Conservation (phyloP, 202 grass and related monocot species). For the Setaria viridis region DNA sequence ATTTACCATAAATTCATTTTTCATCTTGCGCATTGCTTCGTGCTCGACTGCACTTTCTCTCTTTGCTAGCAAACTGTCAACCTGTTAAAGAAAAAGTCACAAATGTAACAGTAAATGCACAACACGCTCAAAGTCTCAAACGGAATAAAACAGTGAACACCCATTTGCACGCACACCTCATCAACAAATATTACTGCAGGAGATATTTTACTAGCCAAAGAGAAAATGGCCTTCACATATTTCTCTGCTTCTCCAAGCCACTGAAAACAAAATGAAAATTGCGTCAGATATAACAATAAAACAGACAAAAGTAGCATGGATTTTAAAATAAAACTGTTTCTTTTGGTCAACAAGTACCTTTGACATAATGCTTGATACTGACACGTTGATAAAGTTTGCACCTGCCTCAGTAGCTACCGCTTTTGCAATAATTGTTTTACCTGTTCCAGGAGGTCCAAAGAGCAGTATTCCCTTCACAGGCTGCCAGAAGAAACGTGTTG, state of each 20-base stretch:
- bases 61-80: conserved; percentile 80
- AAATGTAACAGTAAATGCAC: neutral
- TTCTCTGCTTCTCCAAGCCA: conserved; percentile 83
- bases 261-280: conserved; percentile 45
- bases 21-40: conserved; percentile 67
- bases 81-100: conserved; percentile 42
- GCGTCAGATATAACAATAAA: conserved; percentile 31
- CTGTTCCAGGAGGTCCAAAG: conserved; percentile 90
- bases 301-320: neutral
- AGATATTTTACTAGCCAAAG: conserved; percentile 80
- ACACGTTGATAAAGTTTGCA: conserved; percentile 83
- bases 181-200: conserved; percentile 84
- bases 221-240: conserved; percentile 84
- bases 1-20: conserved; percentile 85
- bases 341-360: conserved; percentile 56
- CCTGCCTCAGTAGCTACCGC: conserved; percentile 83
- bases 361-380: conserved; percentile 79
- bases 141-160: neutral
- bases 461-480: conserved; percentile 82
- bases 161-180: conserved; percentile 53
- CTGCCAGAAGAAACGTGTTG: conserved; percentile 56
- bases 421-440: conserved; percentile 95
- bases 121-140: neutral
- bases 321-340: neutral
- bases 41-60: conserved; percentile 67